Percentiles rank a stretch among this genome's conserved stretches.
Conservation (phyloP, 2,329 filamentous ascomycete species). For the Colletotrichum liriopes region DNA sequence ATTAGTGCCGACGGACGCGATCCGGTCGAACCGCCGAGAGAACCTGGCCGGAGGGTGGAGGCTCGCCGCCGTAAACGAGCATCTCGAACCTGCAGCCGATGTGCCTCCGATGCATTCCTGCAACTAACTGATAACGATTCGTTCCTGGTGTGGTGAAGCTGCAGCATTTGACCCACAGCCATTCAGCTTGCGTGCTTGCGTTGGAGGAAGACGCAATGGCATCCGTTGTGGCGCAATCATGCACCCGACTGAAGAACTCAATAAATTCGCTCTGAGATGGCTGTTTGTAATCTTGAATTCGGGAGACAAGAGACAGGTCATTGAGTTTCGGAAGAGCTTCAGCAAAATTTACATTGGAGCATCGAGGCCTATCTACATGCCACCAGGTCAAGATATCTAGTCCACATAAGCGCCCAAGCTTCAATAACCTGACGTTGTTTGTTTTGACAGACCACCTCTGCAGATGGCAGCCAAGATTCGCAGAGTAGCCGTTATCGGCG, state of each 20-base stretch:
- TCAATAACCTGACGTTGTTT: too few relatives aligned
- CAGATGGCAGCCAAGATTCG: slow-evolving; percentile 20
- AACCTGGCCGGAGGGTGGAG: not conserved
- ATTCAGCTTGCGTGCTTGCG: slow-evolving; percentile 34
- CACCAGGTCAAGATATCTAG: not conserved
- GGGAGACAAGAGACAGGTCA: too few relatives aligned
- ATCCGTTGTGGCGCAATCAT: slow-evolving; percentile 27
- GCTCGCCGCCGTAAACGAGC: not conserved
- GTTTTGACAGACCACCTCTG: not conserved
- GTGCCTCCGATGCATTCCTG: not conserved
- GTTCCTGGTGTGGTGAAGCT: slow-evolving; percentile 9
- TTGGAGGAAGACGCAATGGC: slow-evolving; percentile 35
- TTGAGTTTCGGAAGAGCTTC: not conserved
- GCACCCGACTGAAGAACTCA: not conserved
- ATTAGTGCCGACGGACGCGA: not conserved
- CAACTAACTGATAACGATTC: not conserved
- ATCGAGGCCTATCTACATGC: too few relatives aligned
- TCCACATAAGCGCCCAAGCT: not conserved
- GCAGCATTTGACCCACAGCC: slow-evolving; percentile 18
- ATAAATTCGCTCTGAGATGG: slow-evolving; percentile 11
- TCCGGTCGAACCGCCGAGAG: slow-evolving; percentile 1
- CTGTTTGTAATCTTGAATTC: too few relatives aligned
- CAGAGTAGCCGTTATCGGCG: slow-evolving; percentile 69
- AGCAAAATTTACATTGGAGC: not conserved
- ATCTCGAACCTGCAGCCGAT: not conserved